Percentiles rank a stretch among this genome's conserved stretches.
Conservation (phyloP, 176 grass and related monocot genomes). For the Juncus effusus region DNA sequence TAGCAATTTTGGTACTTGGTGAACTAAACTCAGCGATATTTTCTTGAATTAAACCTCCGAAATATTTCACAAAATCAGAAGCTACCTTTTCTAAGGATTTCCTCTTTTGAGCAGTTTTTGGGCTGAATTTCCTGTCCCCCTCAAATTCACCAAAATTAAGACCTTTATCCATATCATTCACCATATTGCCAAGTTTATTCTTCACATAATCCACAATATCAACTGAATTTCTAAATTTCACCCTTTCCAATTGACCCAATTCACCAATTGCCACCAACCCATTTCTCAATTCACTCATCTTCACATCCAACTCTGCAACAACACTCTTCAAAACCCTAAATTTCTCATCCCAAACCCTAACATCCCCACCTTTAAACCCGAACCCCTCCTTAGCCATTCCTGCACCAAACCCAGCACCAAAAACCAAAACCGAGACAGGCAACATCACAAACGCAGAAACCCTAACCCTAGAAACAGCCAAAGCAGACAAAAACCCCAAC, state of each 20-base stretch:
- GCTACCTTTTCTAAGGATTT: constrained; percentile 26
- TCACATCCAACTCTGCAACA: constrained; percentile 55
- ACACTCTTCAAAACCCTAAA: constrained; percentile 28
- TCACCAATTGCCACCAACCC: constrained; percentile 25
- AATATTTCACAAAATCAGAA: constrained; percentile 34
- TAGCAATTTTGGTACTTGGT: constrained; percentile 32
- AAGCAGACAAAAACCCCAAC: constrained; percentile 37
- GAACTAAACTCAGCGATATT: constrained; percentile 45
- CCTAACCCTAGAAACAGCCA: constrained; percentile 43
- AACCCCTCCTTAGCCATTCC: constrained; percentile 12
- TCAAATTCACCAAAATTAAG: constrained; percentile 23
- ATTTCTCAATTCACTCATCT: constrained; percentile 37
- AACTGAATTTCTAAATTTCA: constrained; percentile 21
- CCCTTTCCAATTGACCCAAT: constrained; percentile 18
- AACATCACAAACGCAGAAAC: constrained; percentile 52
- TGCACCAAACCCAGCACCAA: constrained; percentile 51
- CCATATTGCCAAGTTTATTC: constrained; percentile 36
- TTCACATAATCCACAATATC: constrained; percentile 41
- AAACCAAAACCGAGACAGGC: constrained; percentile 41
- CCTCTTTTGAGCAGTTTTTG: constrained; percentile 26
- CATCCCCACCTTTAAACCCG: not conserved
- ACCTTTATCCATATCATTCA: constrained; percentile 25
- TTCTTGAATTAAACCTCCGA: constrained; percentile 38
- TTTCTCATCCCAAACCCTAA: constrained; percentile 28
- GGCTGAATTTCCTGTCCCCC: constrained; percentile 31